Evolutionary conservation across 805 yeast species (phyloP).

Genomic region (Yarrowia deformans): DNA sequence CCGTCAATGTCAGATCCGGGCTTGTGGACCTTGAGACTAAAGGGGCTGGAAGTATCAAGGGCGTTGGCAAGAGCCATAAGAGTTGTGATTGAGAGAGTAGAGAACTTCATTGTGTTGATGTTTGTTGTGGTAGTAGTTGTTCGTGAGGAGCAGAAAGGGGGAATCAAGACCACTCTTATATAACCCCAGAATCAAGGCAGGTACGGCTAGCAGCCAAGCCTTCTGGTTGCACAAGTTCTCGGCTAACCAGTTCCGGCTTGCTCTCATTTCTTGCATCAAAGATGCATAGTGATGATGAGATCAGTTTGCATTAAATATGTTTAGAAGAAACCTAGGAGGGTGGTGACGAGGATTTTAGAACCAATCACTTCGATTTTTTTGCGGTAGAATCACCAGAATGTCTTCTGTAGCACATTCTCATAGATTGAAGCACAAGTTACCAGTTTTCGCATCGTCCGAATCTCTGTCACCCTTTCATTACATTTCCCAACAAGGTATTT

Average conservation of each 20-base stretch:
- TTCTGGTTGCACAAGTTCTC: constrained; percentile 1
- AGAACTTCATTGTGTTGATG: constrained; percentile 11
- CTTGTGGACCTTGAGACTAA: constrained; percentile 24
- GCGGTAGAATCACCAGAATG: too few relatives aligned
- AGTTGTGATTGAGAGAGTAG: constrained; percentile 13
- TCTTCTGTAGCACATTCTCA: too few relatives aligned
- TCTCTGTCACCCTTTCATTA: not conserved
- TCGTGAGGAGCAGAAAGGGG: not conserved
- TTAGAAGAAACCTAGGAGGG: not conserved
- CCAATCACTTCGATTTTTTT: too few relatives aligned
- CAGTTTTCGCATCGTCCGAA: too few relatives aligned
- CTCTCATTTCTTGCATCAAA: constrained; percentile 10
- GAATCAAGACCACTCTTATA: not conserved
- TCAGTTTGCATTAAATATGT: not conserved
- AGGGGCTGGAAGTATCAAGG: constrained; percentile 28
- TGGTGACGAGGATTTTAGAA: not conserved
- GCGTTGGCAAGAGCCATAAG: constrained; percentile 30
- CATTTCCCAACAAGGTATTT: not conserved
- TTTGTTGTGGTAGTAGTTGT: not conserved
- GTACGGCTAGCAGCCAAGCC: not conserved
- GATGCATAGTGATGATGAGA: constrained; percentile 11
- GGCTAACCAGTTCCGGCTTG: constrained; percentile 16
- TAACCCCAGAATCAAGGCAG: not conserved
- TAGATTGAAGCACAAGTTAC: too few relatives aligned
- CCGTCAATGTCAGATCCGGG: constrained; percentile 31